Evolutionary conservation across 2,329 filamentous ascomycete genomes (phyloP), one percentile per base, ranked within the genome.

Genomic region (Talaromyces atroroseus): DNA sequence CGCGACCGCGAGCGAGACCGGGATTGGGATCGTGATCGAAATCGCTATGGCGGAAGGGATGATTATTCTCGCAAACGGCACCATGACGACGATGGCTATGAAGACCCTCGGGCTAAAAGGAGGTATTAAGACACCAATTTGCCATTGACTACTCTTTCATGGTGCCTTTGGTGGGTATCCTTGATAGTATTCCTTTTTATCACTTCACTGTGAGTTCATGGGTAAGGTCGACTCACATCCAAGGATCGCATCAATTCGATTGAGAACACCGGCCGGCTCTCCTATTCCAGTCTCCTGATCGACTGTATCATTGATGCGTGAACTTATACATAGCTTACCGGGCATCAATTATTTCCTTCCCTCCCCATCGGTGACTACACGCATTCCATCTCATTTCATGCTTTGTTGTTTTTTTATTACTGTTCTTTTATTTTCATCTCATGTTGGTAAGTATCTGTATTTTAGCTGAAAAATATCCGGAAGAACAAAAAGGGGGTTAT

Each of bases 71-170:
- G 69, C 82, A 89, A 79, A 67, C 83, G 86, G 69, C 80, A 85
- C 52, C 90, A 88, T 73, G 91, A 95, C 52, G 88, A 87, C 68
- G 85, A 86, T 69, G 82, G 83, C 62, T 87, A 92, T 75, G 90
- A 96, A 68, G 92, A 96, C 72, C 78, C 79, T 51, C 79, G 83
- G 64, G 78, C 77, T 64, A 80, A 82, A 68, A 78, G 83, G 67
- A 78, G 83, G 68, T 86, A 85, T 69, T 85, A 74, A 58, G 32
- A 36, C 47, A 44, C 42, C 32, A 42, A 44, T 42, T 21, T 54
- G 34, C 51, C 50, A 38, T 42, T 45, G 52, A 29, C 20, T 45
- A 24, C 49, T 12, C 49, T 12, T 49, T 32, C 18, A 23, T 60
- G 60, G 65, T 60, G 66, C 66, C 73, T 70, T 68, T 73, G 71